These are phyloP conservation scores for Mycena sp. DNA, from an alignment of 1,284 basidiomycete species.

Conservation along the genomic window DNA sequence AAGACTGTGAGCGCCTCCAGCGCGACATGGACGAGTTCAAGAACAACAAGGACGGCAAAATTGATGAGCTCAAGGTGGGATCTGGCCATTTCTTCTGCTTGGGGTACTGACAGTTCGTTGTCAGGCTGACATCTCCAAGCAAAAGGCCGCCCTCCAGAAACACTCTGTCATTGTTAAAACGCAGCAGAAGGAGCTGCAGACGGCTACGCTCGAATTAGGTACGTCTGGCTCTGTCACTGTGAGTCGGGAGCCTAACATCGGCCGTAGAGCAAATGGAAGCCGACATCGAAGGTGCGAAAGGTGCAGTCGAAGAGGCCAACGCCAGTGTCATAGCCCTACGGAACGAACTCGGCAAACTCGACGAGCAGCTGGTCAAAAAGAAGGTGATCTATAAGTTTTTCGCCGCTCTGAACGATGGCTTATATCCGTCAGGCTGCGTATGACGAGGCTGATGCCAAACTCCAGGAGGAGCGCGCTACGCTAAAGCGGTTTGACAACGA, in stretches of 20 bases:
- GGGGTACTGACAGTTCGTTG: background rate
- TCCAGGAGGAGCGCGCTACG: slow-evolving; percentile 76
- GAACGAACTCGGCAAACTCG: slow-evolving; percentile 71
- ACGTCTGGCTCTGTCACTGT: slow-evolving; percentile 34
- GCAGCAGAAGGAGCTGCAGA: slow-evolving; percentile 90
- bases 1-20: slow-evolving; percentile 88
- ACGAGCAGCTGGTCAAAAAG: slow-evolving; percentile 59
- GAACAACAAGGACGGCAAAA: slow-evolving; percentile 97
- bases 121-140: slow-evolving; percentile 82
- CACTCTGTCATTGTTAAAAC: slow-evolving; percentile 85
- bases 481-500: slow-evolving; percentile 91
- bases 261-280: slow-evolving; percentile 81
- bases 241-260: background rate
- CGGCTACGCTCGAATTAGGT: slow-evolving; percentile 89
- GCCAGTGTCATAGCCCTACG: slow-evolving; percentile 67
- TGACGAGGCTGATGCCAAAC: slow-evolving; percentile 74
- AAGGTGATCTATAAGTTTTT: slow-evolving; percentile 53
- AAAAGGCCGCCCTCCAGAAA: slow-evolving; percentile 86
- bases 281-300: slow-evolving; percentile 75
- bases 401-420: background rate
- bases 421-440: slow-evolving; percentile 55
- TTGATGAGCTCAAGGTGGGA: slow-evolving; percentile 89
- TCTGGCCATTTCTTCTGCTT: background rate
- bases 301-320: slow-evolving; percentile 69
- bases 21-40: slow-evolving; percentile 99